A percentile compares a stretch with the other conserved stretches of the same genome.
These are phyloP conservation scores for Hypoxylon rickii DNA, from an alignment of 495 filamentous ascomycete genomes.

Conservation along the genomic window DNA sequence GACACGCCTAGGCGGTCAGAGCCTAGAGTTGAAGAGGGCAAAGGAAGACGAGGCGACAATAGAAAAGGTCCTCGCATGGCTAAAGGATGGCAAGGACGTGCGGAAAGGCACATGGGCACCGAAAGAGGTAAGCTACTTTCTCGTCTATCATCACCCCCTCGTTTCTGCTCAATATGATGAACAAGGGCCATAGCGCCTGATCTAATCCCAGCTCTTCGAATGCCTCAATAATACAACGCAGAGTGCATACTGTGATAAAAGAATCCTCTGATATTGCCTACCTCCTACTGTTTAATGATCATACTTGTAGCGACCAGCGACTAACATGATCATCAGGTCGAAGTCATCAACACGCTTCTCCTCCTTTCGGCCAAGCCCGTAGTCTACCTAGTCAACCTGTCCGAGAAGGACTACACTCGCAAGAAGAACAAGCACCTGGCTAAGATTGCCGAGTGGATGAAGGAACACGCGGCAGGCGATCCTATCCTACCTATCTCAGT, in stretches of 20 bases:
- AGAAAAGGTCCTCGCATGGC: constrained; percentile 78
- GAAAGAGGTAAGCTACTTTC: constrained; percentile 82
- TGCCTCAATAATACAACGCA: constrained; percentile 70
- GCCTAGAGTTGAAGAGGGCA: constrained; percentile 96
- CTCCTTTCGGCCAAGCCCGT: constrained; percentile 96
- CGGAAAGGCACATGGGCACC: constrained; percentile 85
- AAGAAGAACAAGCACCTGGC: constrained; percentile 99
- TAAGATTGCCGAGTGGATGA: constrained; percentile 92
- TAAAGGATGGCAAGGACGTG: constrained; percentile 90
- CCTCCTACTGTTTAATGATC: constrained; percentile 39
- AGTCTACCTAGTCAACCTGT: constrained; percentile 96
- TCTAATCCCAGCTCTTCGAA: constrained; percentile 99
- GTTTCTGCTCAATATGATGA: constrained; percentile 75
- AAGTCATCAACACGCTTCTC: constrained; percentile 95
- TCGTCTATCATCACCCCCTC: constrained; percentile 16
- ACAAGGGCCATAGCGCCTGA: constrained; percentile 93
- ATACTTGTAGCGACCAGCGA: constrained; percentile 26
- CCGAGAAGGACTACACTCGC: constrained; percentile 95
- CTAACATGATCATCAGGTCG: constrained; percentile 67
- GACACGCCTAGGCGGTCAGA: constrained; percentile 91
- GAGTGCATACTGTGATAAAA: constrained; percentile 84
- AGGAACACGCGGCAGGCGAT: constrained; percentile 83
- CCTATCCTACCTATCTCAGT: constrained; percentile 93
- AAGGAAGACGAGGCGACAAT: constrained; percentile 93
- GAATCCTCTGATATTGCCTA: constrained; percentile 57